Conservation (phyloP, 2,329 filamentous ascomycete genomes). For the Hypoxylon sp. region DNA sequence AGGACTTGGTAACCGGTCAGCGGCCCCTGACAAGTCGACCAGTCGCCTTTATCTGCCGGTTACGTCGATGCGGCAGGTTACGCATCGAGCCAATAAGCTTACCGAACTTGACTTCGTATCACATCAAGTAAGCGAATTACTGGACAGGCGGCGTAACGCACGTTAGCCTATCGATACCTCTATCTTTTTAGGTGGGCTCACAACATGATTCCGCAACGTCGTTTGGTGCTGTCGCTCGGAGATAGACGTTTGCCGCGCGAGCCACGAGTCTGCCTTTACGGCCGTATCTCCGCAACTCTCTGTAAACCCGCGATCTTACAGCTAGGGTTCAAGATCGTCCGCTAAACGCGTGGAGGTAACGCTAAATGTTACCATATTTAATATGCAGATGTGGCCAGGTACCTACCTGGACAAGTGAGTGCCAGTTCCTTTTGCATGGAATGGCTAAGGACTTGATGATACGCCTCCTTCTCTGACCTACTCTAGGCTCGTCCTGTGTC, state of each 20-base stretch:
- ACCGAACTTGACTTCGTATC: slow-evolving; percentile 1
- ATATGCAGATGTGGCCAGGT: slow-evolving; percentile 8
- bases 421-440: slow-evolving; percentile 1
- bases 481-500: background rate
- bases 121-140: slow-evolving; percentile 12
- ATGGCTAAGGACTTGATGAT: background rate
- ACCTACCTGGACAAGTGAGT: slow-evolving; percentile 7
- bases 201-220: no score
- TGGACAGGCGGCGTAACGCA: background rate
- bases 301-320: background rate
- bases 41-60: background rate
- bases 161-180: background rate
- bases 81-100: slow-evolving; percentile 7
- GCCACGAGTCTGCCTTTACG: background rate
- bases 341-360: background rate
- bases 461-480: background rate
- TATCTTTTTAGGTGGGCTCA: no score
- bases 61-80: slow-evolving; percentile 9
- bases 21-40: background rate
- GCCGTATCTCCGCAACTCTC: background rate
- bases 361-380: background rate
- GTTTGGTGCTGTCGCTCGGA: background rate
- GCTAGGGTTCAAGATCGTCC: background rate
- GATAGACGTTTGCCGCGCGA: background rate
- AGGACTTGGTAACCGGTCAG: background rate